Percentiles rank a stretch among this genome's conserved stretches.
These are phyloP conservation scores for Eragrostis nindensis DNA, from an alignment of 176 grass and related monocot genomes.

Conservation along the genomic window DNA sequence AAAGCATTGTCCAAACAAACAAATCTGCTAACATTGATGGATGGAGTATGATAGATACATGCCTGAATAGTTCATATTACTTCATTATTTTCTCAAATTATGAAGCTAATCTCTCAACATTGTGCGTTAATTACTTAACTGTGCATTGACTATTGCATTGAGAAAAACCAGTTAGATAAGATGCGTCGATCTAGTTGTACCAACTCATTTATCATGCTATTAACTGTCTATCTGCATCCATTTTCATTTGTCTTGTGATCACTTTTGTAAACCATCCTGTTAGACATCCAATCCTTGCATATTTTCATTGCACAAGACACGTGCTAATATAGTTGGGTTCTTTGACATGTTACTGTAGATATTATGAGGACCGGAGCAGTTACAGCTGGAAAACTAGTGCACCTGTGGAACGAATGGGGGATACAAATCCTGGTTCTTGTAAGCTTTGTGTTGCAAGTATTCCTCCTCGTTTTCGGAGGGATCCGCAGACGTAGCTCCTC, in stretches of 20 bases:
- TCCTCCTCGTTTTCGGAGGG: slow-evolving; percentile 24
- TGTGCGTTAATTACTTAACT: not conserved
- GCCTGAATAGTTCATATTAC: not conserved
- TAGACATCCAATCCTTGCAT: not conserved
- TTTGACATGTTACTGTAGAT: slow-evolving; percentile 17
- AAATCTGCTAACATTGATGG: too few relatives aligned
- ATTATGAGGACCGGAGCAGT: not conserved
- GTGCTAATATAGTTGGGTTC: not conserved
- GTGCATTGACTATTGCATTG: not conserved
- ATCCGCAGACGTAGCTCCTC: slow-evolving; percentile 30
- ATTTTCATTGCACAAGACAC: not conserved
- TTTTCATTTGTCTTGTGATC: not conserved
- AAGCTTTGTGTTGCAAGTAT: slow-evolving; percentile 29
- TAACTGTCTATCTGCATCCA: not conserved
- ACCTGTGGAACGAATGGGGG: slow-evolving; percentile 35
- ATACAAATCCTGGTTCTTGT: slow-evolving; percentile 39
- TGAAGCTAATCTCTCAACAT: not conserved
- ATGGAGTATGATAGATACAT: not conserved
- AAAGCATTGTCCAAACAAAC: too few relatives aligned
- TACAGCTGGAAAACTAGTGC: not conserved
- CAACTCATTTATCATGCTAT: not conserved
- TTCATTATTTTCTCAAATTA: not conserved
- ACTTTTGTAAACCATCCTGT: not conserved
- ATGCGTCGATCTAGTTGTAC: not conserved
- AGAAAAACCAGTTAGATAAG: not conserved